A percentile compares a stretch with the other conserved stretches of the same genome.
Conservation (phyloP, 768 basidiomycete genomes). For the Russula sp. region DNA sequence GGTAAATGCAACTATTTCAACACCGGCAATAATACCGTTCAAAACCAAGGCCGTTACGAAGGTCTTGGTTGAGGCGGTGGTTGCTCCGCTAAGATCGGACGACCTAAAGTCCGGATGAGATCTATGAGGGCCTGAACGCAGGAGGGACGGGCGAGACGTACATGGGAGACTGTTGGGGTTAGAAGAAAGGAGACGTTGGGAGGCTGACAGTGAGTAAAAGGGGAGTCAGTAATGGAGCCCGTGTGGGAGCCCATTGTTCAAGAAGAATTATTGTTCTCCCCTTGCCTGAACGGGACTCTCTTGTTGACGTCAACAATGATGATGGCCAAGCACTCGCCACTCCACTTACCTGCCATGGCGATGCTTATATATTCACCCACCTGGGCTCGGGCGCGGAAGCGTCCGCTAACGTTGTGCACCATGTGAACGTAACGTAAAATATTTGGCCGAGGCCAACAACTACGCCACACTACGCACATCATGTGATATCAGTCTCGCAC, state of each 20-base stretch:
- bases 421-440: too few relatives aligned
- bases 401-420: too few relatives aligned
- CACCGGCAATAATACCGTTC: constrained; percentile 71
- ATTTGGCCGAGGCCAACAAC: too few relatives aligned
- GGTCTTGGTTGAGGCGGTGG: constrained; percentile 65
- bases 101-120: constrained; percentile 4
- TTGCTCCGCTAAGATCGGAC: constrained; percentile 45
- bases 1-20: constrained; percentile 76
- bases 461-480: too few relatives aligned
- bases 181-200: background rate
- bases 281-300: background rate
- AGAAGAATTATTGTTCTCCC: background rate
- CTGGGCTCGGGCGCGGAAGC: too few relatives aligned
- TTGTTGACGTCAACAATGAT: constrained; percentile 11
- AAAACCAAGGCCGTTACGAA: constrained; percentile 85
- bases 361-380: too few relatives aligned
- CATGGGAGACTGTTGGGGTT: constrained; percentile 6
- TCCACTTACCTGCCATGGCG: too few relatives aligned
- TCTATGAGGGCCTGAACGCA: background rate
- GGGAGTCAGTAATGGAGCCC: too few relatives aligned
- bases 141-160: background rate
- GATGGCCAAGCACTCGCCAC: background rate
- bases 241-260: too few relatives aligned
- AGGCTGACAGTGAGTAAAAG: background rate
- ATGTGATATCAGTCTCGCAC: too few relatives aligned